Percentiles rank a stretch among this genome's conserved stretches.
Evolutionary conservation across 2,329 filamentous ascomycete species (phyloP).

Genomic region (Gaeumannomyces sp.): DNA sequence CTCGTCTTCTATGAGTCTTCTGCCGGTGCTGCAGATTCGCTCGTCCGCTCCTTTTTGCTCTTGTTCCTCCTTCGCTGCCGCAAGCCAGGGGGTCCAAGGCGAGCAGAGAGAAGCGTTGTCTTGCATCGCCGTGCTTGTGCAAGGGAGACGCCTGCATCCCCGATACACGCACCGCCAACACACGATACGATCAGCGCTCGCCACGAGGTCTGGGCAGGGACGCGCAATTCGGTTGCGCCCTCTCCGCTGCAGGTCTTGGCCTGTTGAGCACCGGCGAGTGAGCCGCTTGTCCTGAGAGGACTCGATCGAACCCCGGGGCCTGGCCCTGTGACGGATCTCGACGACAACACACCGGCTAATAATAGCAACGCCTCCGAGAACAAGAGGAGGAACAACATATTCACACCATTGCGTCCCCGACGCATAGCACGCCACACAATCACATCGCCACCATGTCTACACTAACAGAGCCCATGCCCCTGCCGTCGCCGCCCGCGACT

Average conservation of each 20-base stretch:
- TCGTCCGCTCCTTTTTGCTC: neutral
- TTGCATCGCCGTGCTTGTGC: too few relatives aligned
- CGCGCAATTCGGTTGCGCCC: neutral
- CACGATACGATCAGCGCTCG: neutral
- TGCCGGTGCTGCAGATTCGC: neutral
- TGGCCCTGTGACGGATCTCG: neutral
- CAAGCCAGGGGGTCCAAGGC: neutral
- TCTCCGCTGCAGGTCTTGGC: neutral
- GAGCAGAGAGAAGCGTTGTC: too few relatives aligned
- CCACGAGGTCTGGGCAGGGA: neutral
- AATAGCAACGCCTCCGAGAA: neutral
- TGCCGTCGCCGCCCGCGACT: constrained; percentile 17
- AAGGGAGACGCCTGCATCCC: neutral
- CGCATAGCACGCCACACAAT: too few relatives aligned
- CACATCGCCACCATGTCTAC: constrained; percentile 14
- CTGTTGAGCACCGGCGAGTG: neutral
- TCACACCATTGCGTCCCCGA: neutral
- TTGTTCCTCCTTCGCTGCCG: neutral
- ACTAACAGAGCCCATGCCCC: constrained; percentile 12
- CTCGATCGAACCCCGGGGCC: neutral
- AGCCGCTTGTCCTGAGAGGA: neutral
- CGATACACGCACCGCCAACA: too few relatives aligned
- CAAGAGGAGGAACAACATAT: neutral
- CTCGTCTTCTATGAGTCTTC: constrained; percentile 1
- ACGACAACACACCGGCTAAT: neutral